Conservation (phyloP, 257 asterid genomes). For the Nicotiana sylvestris region DNA sequence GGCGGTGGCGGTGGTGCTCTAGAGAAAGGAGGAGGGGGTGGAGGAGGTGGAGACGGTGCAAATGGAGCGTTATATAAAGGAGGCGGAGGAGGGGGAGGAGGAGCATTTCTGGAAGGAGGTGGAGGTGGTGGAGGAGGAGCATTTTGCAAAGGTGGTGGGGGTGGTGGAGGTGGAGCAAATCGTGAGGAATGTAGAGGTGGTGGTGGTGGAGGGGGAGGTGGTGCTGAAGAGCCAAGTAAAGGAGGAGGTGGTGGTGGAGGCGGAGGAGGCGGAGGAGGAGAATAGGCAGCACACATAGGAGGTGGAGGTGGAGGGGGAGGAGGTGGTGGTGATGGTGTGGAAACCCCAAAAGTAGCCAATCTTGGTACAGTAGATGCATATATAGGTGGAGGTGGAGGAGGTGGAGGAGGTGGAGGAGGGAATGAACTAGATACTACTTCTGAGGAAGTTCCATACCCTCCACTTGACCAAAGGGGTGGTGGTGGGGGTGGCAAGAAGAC, state of each 20-base stretch:
- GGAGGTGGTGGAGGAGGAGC: constrained; percentile 20
- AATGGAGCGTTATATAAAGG: constrained; percentile 21
- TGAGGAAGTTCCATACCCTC: constrained; percentile 14
- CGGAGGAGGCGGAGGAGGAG: constrained; percentile 26
- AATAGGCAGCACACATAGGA: constrained; percentile 17
- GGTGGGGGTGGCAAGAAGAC: constrained; percentile 44
- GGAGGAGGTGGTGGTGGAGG: constrained; percentile 28
- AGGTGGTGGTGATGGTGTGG: constrained; percentile 27
- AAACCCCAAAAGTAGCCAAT: constrained; percentile 12
- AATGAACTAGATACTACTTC: constrained; percentile 21
- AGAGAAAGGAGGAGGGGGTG: constrained; percentile 34
- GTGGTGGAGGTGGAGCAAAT: constrained; percentile 21
- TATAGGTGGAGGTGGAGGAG: constrained; percentile 18
- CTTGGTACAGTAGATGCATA: constrained; percentile 15
- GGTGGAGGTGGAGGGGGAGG: constrained; percentile 41
- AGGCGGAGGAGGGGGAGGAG: constrained; percentile 37
- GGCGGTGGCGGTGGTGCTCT: constrained; percentile 54
- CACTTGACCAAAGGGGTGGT: constrained; percentile 48
- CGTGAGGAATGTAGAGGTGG: constrained; percentile 19
- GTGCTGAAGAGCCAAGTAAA: constrained; percentile 11
- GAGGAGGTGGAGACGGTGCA: constrained; percentile 47
- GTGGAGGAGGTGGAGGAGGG: constrained; percentile 17
- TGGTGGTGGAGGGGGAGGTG: constrained; percentile 24
- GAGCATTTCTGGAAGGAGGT: constrained; percentile 11
- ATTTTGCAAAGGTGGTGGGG: constrained; percentile 21